phyloP scores from a whole-genome alignment of 164 flowering plant genomes.

The Magnolia kwangsiensis region DNA sequence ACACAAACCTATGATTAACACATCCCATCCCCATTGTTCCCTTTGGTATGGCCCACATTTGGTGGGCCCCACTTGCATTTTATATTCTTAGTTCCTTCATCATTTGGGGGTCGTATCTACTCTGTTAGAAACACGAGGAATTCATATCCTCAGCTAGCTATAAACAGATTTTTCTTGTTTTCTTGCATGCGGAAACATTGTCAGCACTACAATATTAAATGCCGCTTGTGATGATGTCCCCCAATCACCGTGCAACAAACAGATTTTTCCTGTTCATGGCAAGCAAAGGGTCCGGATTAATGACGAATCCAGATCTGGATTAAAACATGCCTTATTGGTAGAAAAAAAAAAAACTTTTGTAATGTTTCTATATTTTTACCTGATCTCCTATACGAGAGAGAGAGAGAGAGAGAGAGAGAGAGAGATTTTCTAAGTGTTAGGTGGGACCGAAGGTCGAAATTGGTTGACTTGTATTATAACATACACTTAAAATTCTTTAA shows the following conservation, averaged over 20 bases:
- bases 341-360: background rate
- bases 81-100: background rate
- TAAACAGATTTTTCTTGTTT: no score
- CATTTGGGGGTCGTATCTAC: background rate
- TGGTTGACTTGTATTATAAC: background rate
- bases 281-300: no score
- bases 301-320: no score
- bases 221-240: no score
- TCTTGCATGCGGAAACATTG: no score
- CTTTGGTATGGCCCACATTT: no score
- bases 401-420: constrained; percentile 4
- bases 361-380: background rate
- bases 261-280: no score
- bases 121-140: background rate
- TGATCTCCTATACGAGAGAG: background rate
- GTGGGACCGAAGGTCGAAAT: background rate
- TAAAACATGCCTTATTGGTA: no score
- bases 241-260: no score
- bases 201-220: no score
- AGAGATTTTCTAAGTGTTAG: background rate
- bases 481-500: background rate
- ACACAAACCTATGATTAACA: no score
- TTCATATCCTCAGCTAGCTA: no score
- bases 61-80: background rate
- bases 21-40: background rate